phyloP scores from a whole-genome alignment of 2,329 filamentous ascomycete genomes.

The Didymella lethalis region DNA sequence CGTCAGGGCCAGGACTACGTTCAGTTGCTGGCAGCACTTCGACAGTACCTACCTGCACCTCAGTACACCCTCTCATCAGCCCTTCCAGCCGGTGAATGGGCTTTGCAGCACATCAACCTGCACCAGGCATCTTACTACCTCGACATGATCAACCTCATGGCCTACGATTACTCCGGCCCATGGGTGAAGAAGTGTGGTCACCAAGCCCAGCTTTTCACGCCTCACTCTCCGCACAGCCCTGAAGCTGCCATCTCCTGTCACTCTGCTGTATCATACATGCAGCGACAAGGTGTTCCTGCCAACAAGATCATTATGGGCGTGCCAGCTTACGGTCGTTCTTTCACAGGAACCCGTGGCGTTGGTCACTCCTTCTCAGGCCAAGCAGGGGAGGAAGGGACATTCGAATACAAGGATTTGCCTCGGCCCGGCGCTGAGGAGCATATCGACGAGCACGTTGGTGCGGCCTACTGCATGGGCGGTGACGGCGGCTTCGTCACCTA shows the following conservation, averaged over 20 bases:
- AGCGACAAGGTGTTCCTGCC: constrained; percentile 70
- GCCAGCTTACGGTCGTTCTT: constrained; percentile 78
- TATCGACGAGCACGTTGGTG: constrained; percentile 71
- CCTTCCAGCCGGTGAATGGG: constrained; percentile 71
- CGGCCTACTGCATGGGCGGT: constrained; percentile 74
- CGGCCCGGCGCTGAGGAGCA: constrained; percentile 67
- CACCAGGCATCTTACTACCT: constrained; percentile 68
- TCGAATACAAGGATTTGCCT: constrained; percentile 77
- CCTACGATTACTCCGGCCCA: constrained; percentile 79
- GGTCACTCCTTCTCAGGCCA: constrained; percentile 65
- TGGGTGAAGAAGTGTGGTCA: constrained; percentile 75
- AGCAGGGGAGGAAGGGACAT: constrained; percentile 70
- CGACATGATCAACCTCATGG: constrained; percentile 79
- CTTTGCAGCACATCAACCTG: constrained; percentile 74
- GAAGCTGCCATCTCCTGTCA: constrained; percentile 67
- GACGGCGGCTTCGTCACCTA: constrained; percentile 83
- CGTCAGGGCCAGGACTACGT: constrained; percentile 76
- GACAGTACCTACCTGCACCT: constrained; percentile 72
- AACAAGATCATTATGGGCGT: constrained; percentile 79
- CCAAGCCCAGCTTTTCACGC: constrained; percentile 76
- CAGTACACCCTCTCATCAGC: constrained; percentile 75
- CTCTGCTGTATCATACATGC: constrained; percentile 70
- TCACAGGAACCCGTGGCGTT: constrained; percentile 69
- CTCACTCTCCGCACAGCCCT: constrained; percentile 62
- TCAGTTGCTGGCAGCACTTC: constrained; percentile 70